phyloP scores from a whole-genome alignment of 495 filamentous ascomycete genomes.

The Aspergillus ellipticus region DNA sequence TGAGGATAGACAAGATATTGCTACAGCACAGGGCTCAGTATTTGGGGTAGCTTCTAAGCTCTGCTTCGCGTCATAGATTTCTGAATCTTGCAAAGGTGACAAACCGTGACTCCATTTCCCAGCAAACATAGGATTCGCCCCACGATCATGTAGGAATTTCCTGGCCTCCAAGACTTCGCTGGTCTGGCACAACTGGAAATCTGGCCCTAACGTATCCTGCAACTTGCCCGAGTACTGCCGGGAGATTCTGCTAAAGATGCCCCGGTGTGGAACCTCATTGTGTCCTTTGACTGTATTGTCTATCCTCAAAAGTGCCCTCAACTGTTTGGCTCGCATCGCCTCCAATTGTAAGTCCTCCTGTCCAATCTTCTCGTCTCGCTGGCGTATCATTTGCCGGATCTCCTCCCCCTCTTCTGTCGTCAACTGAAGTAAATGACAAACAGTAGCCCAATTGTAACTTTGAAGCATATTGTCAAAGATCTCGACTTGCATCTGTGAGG shows the following conservation, averaged over 20 bases:
- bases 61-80: background rate
- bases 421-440: conserved; percentile 25
- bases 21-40: background rate
- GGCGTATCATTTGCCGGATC: conserved; percentile 10
- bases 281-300: conserved; percentile 26
- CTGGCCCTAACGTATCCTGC: conserved; percentile 3
- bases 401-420: conserved; percentile 16
- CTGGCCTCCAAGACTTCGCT: conserved; percentile 27
- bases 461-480: conserved; percentile 32
- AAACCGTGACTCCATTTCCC: conserved; percentile 32
- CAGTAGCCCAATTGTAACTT: conserved; percentile 11
- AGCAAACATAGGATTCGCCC: conserved; percentile 23
- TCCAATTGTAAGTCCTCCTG: conserved; percentile 26
- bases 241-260: conserved; percentile 21
- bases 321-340: conserved; percentile 31
- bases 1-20: background rate
- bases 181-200: conserved; percentile 25
- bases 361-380: conserved; percentile 23
- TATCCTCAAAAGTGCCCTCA: conserved; percentile 21
- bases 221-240: conserved; percentile 13
- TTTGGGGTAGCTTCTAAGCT: background rate
- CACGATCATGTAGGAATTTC: conserved; percentile 24
- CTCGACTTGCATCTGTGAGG: conserved; percentile 30
- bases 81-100: conserved; percentile 10
- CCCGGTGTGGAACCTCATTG: conserved; percentile 16